Percentiles rank a stretch among this genome's conserved stretches.
Conservation (phyloP, 2,329 filamentous ascomycete genomes). For the Hawksworthiomyces lignivorus region DNA sequence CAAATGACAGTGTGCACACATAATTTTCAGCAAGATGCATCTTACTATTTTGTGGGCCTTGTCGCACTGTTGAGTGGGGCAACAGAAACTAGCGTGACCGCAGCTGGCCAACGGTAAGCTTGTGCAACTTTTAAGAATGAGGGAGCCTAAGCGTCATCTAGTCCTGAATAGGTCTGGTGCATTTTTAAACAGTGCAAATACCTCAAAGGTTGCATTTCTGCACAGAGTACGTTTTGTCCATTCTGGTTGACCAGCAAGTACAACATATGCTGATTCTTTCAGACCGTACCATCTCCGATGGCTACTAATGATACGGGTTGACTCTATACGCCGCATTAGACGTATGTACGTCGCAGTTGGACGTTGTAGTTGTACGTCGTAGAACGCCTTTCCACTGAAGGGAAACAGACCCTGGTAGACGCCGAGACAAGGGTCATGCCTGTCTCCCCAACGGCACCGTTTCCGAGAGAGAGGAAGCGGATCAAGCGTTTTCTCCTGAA, state of each 20-base stretch:
- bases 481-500: neutral
- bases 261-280: slow-evolving; percentile 6
- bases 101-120: slow-evolving; percentile 6
- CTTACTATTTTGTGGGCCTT: neutral
- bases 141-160: neutral
- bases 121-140: neutral
- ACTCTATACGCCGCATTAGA: too few species aligned
- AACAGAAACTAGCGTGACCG: neutral
- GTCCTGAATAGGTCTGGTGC: slow-evolving; percentile 1
- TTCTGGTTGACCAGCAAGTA: too few species aligned
- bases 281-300: too few species aligned
- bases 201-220: too few species aligned
- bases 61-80: slow-evolving; percentile 1
- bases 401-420: too few species aligned
- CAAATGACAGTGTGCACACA: neutral
- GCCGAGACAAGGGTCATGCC: too few species aligned
- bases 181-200: too few species aligned
- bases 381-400: too few species aligned
- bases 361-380: too few species aligned
- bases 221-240: neutral
- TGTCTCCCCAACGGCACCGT: too few species aligned
- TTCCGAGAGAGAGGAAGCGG: neutral
- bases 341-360: too few species aligned
- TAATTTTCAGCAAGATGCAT: neutral
- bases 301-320: too few species aligned